Evolutionary conservation across 805 yeast genomes (phyloP).

Genomic region (Metschnikowia matae): DNA sequence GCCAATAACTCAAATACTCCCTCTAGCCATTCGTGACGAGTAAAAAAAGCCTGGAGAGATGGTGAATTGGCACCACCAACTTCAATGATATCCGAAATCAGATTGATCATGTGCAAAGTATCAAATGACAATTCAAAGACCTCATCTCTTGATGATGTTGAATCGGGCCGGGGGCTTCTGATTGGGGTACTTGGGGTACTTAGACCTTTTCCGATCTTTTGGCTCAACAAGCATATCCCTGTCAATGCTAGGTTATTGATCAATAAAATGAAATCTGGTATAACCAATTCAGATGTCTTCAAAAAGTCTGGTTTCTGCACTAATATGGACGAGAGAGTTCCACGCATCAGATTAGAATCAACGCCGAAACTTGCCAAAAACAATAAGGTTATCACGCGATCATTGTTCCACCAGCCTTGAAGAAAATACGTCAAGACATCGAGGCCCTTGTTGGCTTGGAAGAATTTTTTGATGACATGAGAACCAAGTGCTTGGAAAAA

Average conservation of each 20-base stretch:
- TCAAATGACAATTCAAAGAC: conserved; percentile 26
- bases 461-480: conserved; percentile 46
- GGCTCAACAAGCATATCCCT: conserved; percentile 28
- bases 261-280: conserved; percentile 46
- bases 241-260: conserved; percentile 31
- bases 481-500: conserved; percentile 46
- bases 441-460: conserved; percentile 46
- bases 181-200: conserved; percentile 34
- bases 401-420: conserved; percentile 46
- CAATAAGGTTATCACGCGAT: conserved; percentile 38
- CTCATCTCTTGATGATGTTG: conserved; percentile 9
- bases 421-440: conserved; percentile 44
- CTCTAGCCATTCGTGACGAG: conserved; percentile 33
- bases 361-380: conserved; percentile 47
- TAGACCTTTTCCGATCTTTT: conserved; percentile 28
- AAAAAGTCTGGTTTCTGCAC: conserved; percentile 2
- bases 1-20: conserved; percentile 38
- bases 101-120: conserved; percentile 33
- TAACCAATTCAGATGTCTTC: conserved; percentile 10
- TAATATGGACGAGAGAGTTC: background rate
- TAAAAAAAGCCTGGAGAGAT: conserved; percentile 23
- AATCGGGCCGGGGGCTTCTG: conserved; percentile 3
- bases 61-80: conserved; percentile 25
- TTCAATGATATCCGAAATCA: conserved; percentile 28
- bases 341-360: conserved; percentile 12